Percentiles rank a stretch among this genome's conserved stretches.
These are phyloP conservation scores for Elsinoe australis DNA, from an alignment of 2,329 filamentous ascomycete genomes.

Conservation along the genomic window DNA sequence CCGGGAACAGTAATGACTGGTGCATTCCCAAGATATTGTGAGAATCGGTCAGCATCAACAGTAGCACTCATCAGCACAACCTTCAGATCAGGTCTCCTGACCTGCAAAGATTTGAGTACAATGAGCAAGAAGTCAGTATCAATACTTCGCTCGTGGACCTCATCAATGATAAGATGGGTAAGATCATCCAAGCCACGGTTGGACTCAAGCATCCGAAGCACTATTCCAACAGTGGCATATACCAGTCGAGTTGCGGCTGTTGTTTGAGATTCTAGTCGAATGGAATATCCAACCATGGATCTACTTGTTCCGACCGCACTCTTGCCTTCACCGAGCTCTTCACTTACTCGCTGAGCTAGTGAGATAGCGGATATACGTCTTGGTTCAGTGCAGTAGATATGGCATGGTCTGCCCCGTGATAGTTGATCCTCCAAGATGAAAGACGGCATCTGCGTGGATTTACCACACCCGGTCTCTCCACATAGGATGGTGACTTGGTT, in stretches of 20 bases:
- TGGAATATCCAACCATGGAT: slow-evolving; percentile 89
- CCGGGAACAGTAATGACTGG: slow-evolving; percentile 87
- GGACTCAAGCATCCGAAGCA: slow-evolving; percentile 95
- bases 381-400: slow-evolving; percentile 92
- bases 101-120: slow-evolving; percentile 74
- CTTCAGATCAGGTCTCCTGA: slow-evolving; percentile 72
- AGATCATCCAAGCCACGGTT: slow-evolving; percentile 80
- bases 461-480: slow-evolving; percentile 93
- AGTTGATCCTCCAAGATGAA: slow-evolving; percentile 89
- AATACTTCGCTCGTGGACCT: slow-evolving; percentile 93
- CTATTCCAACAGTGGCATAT: slow-evolving; percentile 82
- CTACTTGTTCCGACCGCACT: slow-evolving; percentile 72
- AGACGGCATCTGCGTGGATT: slow-evolving; percentile 94
- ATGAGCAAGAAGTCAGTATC: slow-evolving; percentile 95
- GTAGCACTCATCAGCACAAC: slow-evolving; percentile 97
- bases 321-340: slow-evolving; percentile 81
- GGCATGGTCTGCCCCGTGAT: slow-evolving; percentile 69
- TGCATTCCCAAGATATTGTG: slow-evolving; percentile 74
- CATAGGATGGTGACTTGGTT: slow-evolving; percentile 89
- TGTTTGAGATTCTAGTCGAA: slow-evolving; percentile 82
- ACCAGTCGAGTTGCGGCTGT: slow-evolving; percentile 74
- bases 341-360: slow-evolving; percentile 82
- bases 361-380: slow-evolving; percentile 94
- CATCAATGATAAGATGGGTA: slow-evolving; percentile 91
- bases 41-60: slow-evolving; percentile 86